These are phyloP conservation scores for Tricladium varicosporioides DNA, from an alignment of 2,329 filamentous ascomycete genomes.

Conservation along the genomic window DNA sequence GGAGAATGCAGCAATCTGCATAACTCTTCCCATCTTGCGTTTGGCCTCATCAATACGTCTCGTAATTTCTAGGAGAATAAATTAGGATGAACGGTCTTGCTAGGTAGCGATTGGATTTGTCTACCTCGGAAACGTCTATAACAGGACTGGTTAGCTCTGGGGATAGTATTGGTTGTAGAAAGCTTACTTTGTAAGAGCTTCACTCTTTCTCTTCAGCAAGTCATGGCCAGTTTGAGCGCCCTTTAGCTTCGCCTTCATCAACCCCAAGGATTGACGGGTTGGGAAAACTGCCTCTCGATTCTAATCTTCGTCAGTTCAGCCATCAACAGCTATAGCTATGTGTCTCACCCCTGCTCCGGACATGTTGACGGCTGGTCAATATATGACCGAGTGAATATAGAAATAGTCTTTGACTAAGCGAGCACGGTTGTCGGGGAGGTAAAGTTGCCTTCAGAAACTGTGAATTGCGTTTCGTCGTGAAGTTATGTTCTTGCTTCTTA, in stretches of 20 bases:
- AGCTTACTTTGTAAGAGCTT: slow-evolving; percentile 87
- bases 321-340: slow-evolving; percentile 9
- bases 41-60: slow-evolving; percentile 97
- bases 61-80: slow-evolving; percentile 72
- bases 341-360: slow-evolving; percentile 49
- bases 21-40: slow-evolving; percentile 97
- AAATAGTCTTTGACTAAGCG: background rate
- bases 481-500: slow-evolving; percentile 7
- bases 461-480: background rate
- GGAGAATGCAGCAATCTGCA: slow-evolving; percentile 98
- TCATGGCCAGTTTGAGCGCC: slow-evolving; percentile 89
- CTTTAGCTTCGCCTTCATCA: slow-evolving; percentile 99
- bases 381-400: background rate
- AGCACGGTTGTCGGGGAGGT: no score
- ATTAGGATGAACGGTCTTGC: background rate
- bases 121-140: slow-evolving; percentile 83
- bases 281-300: slow-evolving; percentile 96
- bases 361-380: slow-evolving; percentile 38
- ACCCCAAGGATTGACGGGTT: slow-evolving; percentile 90
- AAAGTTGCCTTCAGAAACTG: background rate
- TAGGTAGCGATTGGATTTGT: slow-evolving; percentile 10
- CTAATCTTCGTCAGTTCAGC: slow-evolving; percentile 45
- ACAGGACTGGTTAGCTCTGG: slow-evolving; percentile 26
- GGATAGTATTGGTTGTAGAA: slow-evolving; percentile 5
- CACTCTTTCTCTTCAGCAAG: slow-evolving; percentile 94